These are phyloP conservation scores for Prillingera fragicola DNA, from an alignment of 1,284 basidiomycete genomes.

Conservation along the genomic window DNA sequence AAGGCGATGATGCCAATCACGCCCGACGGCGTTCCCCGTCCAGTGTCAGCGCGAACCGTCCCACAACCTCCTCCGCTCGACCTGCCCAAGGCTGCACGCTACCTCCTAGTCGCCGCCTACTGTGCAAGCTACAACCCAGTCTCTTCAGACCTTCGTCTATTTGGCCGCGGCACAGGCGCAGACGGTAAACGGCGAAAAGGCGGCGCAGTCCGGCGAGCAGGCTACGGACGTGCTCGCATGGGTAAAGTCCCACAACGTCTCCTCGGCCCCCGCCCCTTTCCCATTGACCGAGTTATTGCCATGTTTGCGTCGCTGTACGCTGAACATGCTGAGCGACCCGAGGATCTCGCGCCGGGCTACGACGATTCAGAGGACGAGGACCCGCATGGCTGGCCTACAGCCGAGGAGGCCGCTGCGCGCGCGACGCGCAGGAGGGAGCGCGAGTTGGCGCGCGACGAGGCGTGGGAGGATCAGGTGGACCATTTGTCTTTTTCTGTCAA, in stretches of 20 bases:
- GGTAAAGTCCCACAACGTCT: slow-evolving; percentile 61
- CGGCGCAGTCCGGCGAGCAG: slow-evolving; percentile 48
- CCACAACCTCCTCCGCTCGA: slow-evolving; percentile 30
- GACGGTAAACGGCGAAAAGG: slow-evolving; percentile 59
- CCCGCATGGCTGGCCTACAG: slow-evolving; percentile 11
- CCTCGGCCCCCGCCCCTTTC: slow-evolving; percentile 72
- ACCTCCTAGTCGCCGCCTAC: slow-evolving; percentile 73
- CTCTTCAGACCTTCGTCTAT: slow-evolving; percentile 73
- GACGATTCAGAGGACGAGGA: slow-evolving; percentile 32
- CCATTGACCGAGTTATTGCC: slow-evolving; percentile 73
- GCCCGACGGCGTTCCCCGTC: slow-evolving; percentile 2
- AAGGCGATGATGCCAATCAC: slow-evolving; percentile 18
- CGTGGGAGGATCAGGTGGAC: slow-evolving; percentile 43
- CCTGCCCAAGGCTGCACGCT: slow-evolving; percentile 63
- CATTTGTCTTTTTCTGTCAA: slow-evolving; percentile 35
- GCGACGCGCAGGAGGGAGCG: slow-evolving; percentile 60
- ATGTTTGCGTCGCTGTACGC: slow-evolving; percentile 76
- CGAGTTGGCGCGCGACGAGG: slow-evolving; percentile 56
- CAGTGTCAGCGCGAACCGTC: slow-evolving; percentile 13
- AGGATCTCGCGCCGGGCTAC: slow-evolving; percentile 25
- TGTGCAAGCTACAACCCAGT: slow-evolving; percentile 81
- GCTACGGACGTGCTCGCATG: slow-evolving; percentile 37
- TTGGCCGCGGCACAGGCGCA: slow-evolving; percentile 61
- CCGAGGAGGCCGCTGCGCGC: slow-evolving; percentile 15
- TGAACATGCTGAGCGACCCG: slow-evolving; percentile 60